phyloP scores from a whole-genome alignment of 768 basidiomycete genomes.

The Tephrocybe sp. region DNA sequence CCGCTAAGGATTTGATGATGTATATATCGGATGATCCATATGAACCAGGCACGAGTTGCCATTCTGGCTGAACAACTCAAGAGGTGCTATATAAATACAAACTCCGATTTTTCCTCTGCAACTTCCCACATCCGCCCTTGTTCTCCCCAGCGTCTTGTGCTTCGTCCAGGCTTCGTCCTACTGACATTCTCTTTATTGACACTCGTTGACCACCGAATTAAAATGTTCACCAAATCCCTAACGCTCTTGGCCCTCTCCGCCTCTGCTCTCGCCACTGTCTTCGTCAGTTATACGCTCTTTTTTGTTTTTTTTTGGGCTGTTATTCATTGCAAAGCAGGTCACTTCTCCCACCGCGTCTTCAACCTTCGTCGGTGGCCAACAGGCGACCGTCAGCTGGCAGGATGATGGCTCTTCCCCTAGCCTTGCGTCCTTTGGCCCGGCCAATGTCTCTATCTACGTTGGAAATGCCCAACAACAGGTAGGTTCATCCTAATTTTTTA shows the following conservation, averaged over 20 bases:
- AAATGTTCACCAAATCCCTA: constrained; percentile 52
- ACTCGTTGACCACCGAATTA: constrained; percentile 25
- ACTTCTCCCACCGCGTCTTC: constrained; percentile 51
- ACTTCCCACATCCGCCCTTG: not conserved
- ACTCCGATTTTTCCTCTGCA: constrained; percentile 15
- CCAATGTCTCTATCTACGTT: constrained; percentile 55
- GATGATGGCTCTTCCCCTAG: constrained; percentile 49
- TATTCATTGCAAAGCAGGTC: constrained; percentile 35
- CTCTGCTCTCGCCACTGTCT: constrained; percentile 54
- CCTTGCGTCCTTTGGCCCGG: constrained; percentile 48
- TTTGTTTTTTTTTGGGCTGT: not conserved
- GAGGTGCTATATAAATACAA: constrained; percentile 2
- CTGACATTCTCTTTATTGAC: constrained; percentile 36
- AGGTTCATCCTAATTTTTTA: constrained; percentile 4
- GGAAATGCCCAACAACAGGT: constrained; percentile 68
- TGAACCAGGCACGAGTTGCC: not conserved
- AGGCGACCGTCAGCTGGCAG: constrained; percentile 52
- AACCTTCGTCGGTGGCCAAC: constrained; percentile 47
- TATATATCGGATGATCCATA: not conserved
- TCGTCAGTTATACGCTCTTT: constrained; percentile 37
- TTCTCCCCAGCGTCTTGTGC: constrained; percentile 18
- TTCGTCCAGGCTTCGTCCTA: constrained; percentile 8
- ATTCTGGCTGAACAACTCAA: not conserved
- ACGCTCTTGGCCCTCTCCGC: constrained; percentile 49
- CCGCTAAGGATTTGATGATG: not conserved